Conservation (phyloP, 257 asterid species). For the Mentha longifolia region DNA sequence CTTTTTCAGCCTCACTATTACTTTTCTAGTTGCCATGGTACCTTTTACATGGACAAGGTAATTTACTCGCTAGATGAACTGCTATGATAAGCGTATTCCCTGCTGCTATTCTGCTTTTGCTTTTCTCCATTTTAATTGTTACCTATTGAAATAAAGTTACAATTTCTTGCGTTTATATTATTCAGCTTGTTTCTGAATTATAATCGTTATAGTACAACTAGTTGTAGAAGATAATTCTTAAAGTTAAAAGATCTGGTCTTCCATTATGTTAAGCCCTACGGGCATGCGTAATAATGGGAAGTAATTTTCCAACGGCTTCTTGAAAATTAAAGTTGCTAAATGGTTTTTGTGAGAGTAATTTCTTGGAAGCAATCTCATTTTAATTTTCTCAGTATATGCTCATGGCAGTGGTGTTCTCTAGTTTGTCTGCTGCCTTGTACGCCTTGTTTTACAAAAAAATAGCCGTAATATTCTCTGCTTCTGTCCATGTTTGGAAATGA, state of each 20-base stretch:
- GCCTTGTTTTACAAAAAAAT: not conserved
- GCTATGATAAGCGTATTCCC: conserved; percentile 8
- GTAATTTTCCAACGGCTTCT: conserved; percentile 19
- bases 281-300: not conserved
- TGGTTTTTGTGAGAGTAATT: not conserved
- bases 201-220: conserved; percentile 6
- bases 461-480: not conserved
- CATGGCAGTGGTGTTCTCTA: not conserved
- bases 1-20: conserved; percentile 1
- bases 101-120: conserved; percentile 16
- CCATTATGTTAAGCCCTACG: conserved; percentile 11
- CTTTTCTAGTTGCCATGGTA: conserved; percentile 15
- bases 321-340: conserved; percentile 11
- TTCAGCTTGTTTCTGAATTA: conserved; percentile 5
- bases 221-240: conserved; percentile 13
- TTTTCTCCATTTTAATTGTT: not conserved
- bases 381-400: not conserved
- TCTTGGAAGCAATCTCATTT: not conserved
- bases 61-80: conserved; percentile 7
- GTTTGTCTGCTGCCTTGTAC: conserved; percentile 12
- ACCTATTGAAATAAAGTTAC: conserved; percentile 4
- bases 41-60: conserved; percentile 9
- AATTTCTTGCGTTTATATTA: conserved; percentile 3
- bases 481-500: not conserved
- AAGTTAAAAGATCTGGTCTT: not conserved